Percentiles rank a stretch among this genome's conserved stretches.
Conservation (phyloP, 1,284 basidiomycete genomes). For the Sporisorium exsertum region DNA sequence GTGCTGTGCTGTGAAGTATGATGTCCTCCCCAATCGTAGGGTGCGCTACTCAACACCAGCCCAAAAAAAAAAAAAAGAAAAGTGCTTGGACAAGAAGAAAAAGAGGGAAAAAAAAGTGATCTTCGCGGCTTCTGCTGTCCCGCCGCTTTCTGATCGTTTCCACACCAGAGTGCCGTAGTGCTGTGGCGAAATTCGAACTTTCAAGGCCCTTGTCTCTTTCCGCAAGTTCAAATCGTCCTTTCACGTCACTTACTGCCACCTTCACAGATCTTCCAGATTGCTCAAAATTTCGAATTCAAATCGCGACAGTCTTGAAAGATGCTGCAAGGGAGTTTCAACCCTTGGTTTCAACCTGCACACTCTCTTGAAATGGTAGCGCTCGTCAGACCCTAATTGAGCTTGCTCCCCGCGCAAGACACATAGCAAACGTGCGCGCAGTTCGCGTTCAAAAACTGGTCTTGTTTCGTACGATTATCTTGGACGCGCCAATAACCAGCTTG, state of each 20-base stretch:
- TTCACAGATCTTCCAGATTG: conserved; percentile 29
- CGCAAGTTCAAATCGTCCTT: too few species aligned
- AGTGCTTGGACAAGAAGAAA: conserved; percentile 10
- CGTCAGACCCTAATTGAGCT: too few species aligned
- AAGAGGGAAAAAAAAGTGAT: background rate
- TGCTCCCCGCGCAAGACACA: background rate
- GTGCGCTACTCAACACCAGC: background rate
- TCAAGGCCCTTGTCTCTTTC: too few species aligned
- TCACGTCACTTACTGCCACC: too few species aligned
- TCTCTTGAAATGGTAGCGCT: too few species aligned
- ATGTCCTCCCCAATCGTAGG: background rate
- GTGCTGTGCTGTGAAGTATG: background rate
- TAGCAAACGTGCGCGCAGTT: background rate
- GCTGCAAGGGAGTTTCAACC: conserved; percentile 2
- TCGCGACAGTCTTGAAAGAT: background rate
- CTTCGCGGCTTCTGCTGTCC: conserved; percentile 14
- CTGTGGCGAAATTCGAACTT: conserved; percentile 31
- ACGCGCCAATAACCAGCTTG: too few species aligned
- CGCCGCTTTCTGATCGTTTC: background rate
- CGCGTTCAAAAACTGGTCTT: background rate
- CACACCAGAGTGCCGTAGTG: conserved; percentile 11
- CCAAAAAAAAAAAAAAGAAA: background rate
- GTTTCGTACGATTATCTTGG: background rate
- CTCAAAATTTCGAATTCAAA: conserved; percentile 13
- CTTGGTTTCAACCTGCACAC: background rate